Conservation (phyloP, 1,284 basidiomycete species). For the Porodaedalea pini region DNA sequence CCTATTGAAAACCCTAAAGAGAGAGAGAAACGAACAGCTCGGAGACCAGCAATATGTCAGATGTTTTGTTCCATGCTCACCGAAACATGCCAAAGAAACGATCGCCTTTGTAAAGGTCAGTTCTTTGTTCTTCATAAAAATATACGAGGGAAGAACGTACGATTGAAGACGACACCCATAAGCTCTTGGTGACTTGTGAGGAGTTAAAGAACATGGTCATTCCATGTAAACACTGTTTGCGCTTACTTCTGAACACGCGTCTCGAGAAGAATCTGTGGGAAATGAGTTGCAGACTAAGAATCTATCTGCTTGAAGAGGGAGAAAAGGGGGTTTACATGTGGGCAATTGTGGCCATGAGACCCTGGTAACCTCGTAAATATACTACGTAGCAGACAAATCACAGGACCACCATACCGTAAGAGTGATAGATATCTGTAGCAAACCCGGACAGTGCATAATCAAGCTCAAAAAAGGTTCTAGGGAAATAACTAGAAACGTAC, state of each 20-base stretch:
- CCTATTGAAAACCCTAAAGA: conserved; percentile 8
- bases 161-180: conserved; percentile 4
- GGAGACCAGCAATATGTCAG: not conserved
- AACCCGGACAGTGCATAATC: not conserved
- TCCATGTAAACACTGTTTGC: not conserved
- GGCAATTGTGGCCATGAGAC: conserved; percentile 4
- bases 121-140: not conserved
- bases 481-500: not conserved
- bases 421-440: conserved; percentile 12
- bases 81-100: conserved; percentile 2
- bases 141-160: not conserved
- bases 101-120: not conserved
- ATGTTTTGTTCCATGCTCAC: not conserved
- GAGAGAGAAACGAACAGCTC: no score
- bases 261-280: conserved; percentile 8
- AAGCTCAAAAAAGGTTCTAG: not conserved
- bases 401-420: conserved; percentile 6
- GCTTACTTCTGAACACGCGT: conserved; percentile 4
- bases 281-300: not conserved
- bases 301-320: not conserved
- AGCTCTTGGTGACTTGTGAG: conserved; percentile 3
- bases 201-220: not conserved
- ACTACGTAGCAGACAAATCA: not conserved
- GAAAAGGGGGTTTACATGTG: not conserved
- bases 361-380: not conserved